A percentile compares a stretch with the other conserved stretches of the same genome.
Conservation (phyloP, 805 yeast genomes). For the Brettanomyces nanus region DNA sequence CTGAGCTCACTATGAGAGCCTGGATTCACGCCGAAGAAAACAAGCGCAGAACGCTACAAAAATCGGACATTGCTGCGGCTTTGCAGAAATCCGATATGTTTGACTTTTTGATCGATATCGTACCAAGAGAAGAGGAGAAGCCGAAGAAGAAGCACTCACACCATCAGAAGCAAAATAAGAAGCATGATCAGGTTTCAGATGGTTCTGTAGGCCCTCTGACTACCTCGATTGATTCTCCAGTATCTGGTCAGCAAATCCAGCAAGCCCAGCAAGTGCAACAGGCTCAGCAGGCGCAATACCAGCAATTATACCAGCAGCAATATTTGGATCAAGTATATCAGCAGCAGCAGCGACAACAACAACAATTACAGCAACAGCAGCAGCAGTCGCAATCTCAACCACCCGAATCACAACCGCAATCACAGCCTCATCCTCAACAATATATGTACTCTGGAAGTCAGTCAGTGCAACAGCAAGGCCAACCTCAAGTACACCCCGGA, state of each 20-base stretch:
- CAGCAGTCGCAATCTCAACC: constrained; percentile 4
- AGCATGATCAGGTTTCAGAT: no score
- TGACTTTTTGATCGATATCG: constrained; percentile 92
- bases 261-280: constrained; percentile 7
- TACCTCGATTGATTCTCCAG: not conserved
- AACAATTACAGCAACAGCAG: not conserved
- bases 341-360: constrained; percentile 1
- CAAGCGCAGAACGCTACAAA: constrained; percentile 89
- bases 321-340: not conserved
- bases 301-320: not conserved
- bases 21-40: constrained; percentile 98
- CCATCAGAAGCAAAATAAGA: constrained; percentile 1
- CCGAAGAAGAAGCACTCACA: constrained; percentile 29
- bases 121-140: constrained; percentile 80
- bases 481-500: not conserved
- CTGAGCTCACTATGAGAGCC: constrained; percentile 96
- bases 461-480: not conserved
- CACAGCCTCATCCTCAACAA: constrained; percentile 17
- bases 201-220: no score
- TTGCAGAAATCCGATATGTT: constrained; percentile 93
- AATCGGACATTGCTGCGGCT: constrained; percentile 92
- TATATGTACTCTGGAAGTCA: constrained; percentile 4
- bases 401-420: constrained; percentile 10
- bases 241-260: not conserved
- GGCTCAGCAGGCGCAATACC: constrained; percentile 6